Base-by-base conservation (phyloP, 306 rosid species). In the Begonia masoniana region DNA sequence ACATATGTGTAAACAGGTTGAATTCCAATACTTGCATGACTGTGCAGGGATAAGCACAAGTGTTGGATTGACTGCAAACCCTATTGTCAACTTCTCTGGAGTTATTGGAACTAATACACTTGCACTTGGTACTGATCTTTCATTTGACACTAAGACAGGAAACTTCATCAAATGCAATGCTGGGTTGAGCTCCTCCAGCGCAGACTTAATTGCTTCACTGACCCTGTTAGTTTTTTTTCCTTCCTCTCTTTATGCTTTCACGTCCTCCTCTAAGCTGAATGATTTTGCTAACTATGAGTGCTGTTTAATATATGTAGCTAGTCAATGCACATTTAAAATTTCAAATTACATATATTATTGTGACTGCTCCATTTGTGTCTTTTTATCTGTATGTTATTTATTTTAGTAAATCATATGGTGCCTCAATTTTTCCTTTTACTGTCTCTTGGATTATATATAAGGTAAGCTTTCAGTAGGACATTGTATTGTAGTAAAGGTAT, bases 11-110 rank as follows among this genome's bases (percentile, higher is more conserved):
- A 54, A 65, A 68, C 91, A 85, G 95, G 72, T 71, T 12, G 91
- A 85, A 67, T 50, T 85, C 67, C 91, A 85, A 65, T 85, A 85
- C 55, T 47, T 76, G 65, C 80, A 78, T 61, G 95, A 81, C 57
- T 76, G 69, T 78, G 82, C 80, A 3, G 95, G 91, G 50, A 72
- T 82, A 52, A 76, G 75, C 59, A 63, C 87, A 57, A 82, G 87
- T 1, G 62, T 82, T 63, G 95, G 91, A 49, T 50, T 85, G 79
- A 76, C 91, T 50, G 77, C 82, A 31, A 85, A 78, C 51, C 95
- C 95, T 43, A 26, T 85, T 66, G 70, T 79, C 52, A 81, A 85
- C 74, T 66, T 85, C 60, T 81, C 95, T 10, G 82, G 91, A 54
- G 84, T 76, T 58, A n/a, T 85, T 0, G 95, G 95, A 64, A 78